Evolutionary conservation across 208 protist species (phyloP), one percentile per base, ranked within the genome.

Genomic region (Trypanosoma scelopori): DNA sequence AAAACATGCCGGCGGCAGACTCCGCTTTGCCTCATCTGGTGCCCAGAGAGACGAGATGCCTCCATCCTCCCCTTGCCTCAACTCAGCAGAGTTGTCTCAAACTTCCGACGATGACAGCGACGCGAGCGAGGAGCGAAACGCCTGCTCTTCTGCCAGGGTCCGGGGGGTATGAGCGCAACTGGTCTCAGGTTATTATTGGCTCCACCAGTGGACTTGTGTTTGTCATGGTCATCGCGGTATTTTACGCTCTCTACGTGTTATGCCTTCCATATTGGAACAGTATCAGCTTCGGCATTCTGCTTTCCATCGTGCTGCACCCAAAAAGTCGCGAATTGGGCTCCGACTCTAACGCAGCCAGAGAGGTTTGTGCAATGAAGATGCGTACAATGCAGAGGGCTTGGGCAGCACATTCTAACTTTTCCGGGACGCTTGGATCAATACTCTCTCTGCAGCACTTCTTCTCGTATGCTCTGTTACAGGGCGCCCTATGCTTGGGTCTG

Each of bases 231-330:
- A 37, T 76, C 23, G 66, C 58, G 2, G 13, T 89, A 9, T 22
- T 60, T 22, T 88, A 88, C 43, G 43, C 75, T 27, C 25, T 85
- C 18, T 87, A 81, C 55, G 18, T 41, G 3, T 72, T 93, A 20
- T 82, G 79, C n/a, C 35, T 45, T 45, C 83, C 87, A 13, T 93
- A 93, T 64, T 43, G 55, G 13, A 50, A 74, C 56, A 78, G 75
- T 69, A 79, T 93, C 45, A 73, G 65, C 18, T 71, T 65, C 35
- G 82, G 62, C n/a, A 58, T 87, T 39, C 30, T 87, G 39, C 68
- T 93, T 32, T 93, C 87, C 37, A 66, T 88, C 37, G 71, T 90
- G 20, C 59, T 88, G 50, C 83, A 93, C 64, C 81, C 78, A 18
- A 60, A 65, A 27, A 85, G 65, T 52, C 71, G 74, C 7, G 67